phyloP scores from a whole-genome alignment of 148 eudicot genomes.

The Rhododendron vialii region DNA sequence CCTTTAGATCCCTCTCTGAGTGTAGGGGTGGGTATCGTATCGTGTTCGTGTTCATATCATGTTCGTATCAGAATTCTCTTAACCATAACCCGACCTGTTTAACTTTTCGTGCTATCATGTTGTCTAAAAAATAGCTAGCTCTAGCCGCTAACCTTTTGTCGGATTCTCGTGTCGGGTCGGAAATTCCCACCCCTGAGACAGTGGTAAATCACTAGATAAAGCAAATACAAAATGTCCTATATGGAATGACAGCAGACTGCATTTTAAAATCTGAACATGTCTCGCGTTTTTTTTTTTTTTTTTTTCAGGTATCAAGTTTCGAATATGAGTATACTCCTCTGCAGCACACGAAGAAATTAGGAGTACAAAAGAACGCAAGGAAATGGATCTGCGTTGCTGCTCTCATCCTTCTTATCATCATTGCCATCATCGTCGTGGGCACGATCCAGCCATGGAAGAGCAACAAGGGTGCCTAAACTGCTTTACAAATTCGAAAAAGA shows the following conservation, averaged over 20 bases:
- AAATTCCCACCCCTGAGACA: no score
- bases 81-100: no score
- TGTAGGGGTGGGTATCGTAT: no score
- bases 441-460: conserved; percentile 79
- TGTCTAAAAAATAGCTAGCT: no score
- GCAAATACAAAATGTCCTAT: neutral
- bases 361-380: conserved; percentile 55
- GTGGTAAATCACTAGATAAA: neutral
- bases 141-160: no score
- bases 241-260: neutral
- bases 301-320: conserved; percentile 52
- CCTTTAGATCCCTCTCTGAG: no score
- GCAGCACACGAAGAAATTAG: conserved; percentile 57
- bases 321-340: conserved; percentile 72
- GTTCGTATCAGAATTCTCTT: no score
- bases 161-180: no score
- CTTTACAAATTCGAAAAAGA: neutral
- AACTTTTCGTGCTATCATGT: no score
- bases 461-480: conserved; percentile 46
- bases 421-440: conserved; percentile 41
- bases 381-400: conserved; percentile 92
- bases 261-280: no score
- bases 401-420: conserved; percentile 56
- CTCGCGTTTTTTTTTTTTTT: neutral
- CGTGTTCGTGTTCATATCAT: no score